These are phyloP conservation scores for Populus nigra DNA, from an alignment of 345 rosid genomes.

Conservation along the genomic window DNA sequence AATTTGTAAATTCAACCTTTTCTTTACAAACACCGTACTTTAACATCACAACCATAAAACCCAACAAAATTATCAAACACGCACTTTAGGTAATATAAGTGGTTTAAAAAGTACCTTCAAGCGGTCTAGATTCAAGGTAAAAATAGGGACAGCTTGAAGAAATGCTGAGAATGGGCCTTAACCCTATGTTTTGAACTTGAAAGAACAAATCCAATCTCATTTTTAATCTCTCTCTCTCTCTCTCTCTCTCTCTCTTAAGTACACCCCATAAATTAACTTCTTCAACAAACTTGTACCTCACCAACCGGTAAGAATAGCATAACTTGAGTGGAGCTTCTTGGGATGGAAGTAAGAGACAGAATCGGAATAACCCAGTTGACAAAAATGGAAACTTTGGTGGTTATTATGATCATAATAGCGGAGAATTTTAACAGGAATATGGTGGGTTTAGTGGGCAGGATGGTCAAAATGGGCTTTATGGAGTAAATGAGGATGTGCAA, in stretches of 20 bases:
- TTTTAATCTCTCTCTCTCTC: not conserved
- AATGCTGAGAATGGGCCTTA: not conserved
- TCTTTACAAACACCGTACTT: no score
- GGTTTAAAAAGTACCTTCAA: no score
- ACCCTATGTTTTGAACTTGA: not conserved
- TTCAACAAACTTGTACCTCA: no score
- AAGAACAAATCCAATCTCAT: not conserved
- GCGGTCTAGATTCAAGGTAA: no score
- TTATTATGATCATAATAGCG: slow-evolving; percentile 12
- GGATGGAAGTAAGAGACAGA: slow-evolving; percentile 17
- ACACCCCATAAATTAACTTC: not conserved
- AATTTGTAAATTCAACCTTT: no score
- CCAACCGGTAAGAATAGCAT: not conserved
- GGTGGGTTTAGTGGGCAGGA: slow-evolving; percentile 7
- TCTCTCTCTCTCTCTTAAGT: not conserved
- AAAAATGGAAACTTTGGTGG: slow-evolving; percentile 16
- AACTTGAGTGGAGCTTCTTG: slow-evolving; percentile 6
- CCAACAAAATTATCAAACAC: no score
- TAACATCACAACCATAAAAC: no score
- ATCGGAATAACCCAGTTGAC: slow-evolving; percentile 9
- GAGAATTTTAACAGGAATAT: not conserved
- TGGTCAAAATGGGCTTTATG: slow-evolving; percentile 11
- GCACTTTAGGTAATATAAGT: no score
- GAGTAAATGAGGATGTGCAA: slow-evolving; percentile 17
- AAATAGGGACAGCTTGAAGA: not conserved